Conservation (phyloP, 768 basidiomycete genomes). For the Trametes meyenii region DNA sequence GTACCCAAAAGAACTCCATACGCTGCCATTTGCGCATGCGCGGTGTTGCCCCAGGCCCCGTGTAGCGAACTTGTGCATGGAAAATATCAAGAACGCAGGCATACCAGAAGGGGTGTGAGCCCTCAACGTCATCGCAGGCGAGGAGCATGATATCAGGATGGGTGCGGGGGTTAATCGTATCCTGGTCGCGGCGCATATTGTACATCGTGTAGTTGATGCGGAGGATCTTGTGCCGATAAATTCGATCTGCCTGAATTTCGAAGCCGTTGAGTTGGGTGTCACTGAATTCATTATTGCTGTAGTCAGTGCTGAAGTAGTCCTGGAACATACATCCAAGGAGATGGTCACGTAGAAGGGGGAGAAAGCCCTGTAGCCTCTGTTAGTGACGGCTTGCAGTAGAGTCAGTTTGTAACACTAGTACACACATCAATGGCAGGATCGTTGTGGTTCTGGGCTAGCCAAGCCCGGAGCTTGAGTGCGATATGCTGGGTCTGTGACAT, state of each 20-base stretch:
- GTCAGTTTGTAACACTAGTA: background rate
- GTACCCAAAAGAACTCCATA: slow-evolving; percentile 39
- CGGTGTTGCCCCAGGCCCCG: background rate
- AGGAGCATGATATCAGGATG: slow-evolving; percentile 39
- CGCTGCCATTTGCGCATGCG: background rate
- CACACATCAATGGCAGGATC: slow-evolving; percentile 36
- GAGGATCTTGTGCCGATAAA: slow-evolving; percentile 36
- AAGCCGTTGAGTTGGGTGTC: slow-evolving; percentile 18
- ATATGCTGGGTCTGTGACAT: slow-evolving; percentile 17
- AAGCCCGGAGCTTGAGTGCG: slow-evolving; percentile 7
- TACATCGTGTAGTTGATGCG: slow-evolving; percentile 46
- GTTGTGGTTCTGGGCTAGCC: background rate
- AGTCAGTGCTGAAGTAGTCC: slow-evolving; percentile 23
- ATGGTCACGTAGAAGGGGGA: too few relatives aligned
- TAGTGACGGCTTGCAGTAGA: too few relatives aligned
- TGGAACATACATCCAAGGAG: too few relatives aligned
- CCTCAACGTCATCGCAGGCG: background rate
- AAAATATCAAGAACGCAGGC: slow-evolving; percentile 30
- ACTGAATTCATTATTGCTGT: slow-evolving; percentile 32
- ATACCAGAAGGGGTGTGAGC: slow-evolving; percentile 30
- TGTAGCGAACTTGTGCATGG: slow-evolving; percentile 21
- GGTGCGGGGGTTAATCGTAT: slow-evolving; percentile 42
- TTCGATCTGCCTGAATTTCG: slow-evolving; percentile 25
- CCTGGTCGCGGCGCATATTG: slow-evolving; percentile 44
- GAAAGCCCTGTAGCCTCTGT: too few relatives aligned